A percentile compares a stretch with the other conserved stretches of the same genome.
Conservation (phyloP, 2,329 filamentous ascomycete species). For the Calonectria ilicicola region DNA sequence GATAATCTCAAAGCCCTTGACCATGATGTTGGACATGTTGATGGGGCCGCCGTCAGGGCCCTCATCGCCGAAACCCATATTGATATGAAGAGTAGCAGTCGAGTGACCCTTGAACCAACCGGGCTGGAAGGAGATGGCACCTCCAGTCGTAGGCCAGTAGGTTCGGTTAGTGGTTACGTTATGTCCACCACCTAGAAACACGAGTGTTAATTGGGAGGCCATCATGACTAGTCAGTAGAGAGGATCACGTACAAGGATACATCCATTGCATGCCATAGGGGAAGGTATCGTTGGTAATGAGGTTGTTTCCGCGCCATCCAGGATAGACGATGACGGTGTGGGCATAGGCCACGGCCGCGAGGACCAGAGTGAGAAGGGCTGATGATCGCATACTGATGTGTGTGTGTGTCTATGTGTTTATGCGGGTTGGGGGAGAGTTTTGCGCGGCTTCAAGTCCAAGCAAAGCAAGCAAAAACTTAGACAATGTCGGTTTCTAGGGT, state of each 20-base stretch:
- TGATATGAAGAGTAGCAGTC: conserved; percentile 87
- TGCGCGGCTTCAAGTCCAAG: background rate
- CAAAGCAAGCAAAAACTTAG: background rate
- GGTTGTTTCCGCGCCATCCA: conserved; percentile 87
- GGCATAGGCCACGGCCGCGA: conserved; percentile 66
- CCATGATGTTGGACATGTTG: conserved; percentile 90
- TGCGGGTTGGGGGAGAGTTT: background rate
- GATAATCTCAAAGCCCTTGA: conserved; percentile 83
- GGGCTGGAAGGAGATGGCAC: conserved; percentile 90
- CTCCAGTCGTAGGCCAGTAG: conserved; percentile 89
- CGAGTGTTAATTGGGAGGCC: background rate
- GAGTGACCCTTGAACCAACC: conserved; percentile 95
- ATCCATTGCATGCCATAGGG: conserved; percentile 96
- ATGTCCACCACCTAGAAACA: conserved; percentile 81
- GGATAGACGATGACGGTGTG: conserved; percentile 90
- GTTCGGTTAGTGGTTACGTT: conserved; percentile 83
- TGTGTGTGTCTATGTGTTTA: background rate
- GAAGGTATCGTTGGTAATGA: conserved; percentile 81
- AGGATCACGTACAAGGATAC: conserved; percentile 82
- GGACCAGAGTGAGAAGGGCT: conserved; percentile 54
- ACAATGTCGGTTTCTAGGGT: background rate
- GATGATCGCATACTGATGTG: conserved; percentile 59
- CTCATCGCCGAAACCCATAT: conserved; percentile 84
- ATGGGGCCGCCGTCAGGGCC: conserved; percentile 73
- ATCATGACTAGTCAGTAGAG: background rate